Conservation (phyloP, 495 filamentous ascomycete genomes). For the Penicillium antarcticum region DNA sequence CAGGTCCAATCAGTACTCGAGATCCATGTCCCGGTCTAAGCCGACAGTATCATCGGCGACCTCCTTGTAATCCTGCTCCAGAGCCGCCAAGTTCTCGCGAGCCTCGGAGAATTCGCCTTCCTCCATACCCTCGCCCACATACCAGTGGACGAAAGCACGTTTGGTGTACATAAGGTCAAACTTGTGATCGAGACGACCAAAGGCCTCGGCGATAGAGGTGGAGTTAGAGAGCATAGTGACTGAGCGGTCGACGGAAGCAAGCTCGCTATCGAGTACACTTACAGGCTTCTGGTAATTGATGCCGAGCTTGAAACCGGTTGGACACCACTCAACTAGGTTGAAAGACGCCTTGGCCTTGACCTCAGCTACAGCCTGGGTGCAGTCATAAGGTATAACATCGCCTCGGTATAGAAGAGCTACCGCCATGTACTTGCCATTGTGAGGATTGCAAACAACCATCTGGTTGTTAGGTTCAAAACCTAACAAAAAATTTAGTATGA, state of each 20-base stretch:
- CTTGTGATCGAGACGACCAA: constrained; percentile 84
- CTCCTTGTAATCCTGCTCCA: constrained; percentile 86
- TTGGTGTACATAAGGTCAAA: constrained; percentile 97
- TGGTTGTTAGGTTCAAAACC: constrained; percentile 94
- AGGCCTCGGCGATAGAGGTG: constrained; percentile 85
- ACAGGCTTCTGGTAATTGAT: constrained; percentile 90
- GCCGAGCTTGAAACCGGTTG: constrained; percentile 90
- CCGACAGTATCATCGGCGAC: too few species aligned
- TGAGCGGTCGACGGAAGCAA: constrained; percentile 80
- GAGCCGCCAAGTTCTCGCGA: constrained; percentile 81
- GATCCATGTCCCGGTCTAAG: too few species aligned
- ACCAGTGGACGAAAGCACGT: constrained; percentile 94
- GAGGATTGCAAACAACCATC: constrained; percentile 92
- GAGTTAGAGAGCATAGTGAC: constrained; percentile 92
- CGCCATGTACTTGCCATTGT: constrained; percentile 93
- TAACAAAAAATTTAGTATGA: constrained; percentile 18
- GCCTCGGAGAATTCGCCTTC: constrained; percentile 92
- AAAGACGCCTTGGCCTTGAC: constrained; percentile 86
- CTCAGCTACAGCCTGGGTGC: constrained; percentile 70
- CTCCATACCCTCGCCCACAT: constrained; percentile 95
- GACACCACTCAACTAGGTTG: constrained; percentile 94
- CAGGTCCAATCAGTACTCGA: too few species aligned
- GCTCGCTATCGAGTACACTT: constrained; percentile 68
- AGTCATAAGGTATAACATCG: constrained; percentile 84
- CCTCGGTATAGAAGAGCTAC: constrained; percentile 87